Percentiles rank a stretch among this genome's conserved stretches.
Evolutionary conservation across 768 basidiomycete species (phyloP).

Genomic region (Candolleomyces efflorescens): DNA sequence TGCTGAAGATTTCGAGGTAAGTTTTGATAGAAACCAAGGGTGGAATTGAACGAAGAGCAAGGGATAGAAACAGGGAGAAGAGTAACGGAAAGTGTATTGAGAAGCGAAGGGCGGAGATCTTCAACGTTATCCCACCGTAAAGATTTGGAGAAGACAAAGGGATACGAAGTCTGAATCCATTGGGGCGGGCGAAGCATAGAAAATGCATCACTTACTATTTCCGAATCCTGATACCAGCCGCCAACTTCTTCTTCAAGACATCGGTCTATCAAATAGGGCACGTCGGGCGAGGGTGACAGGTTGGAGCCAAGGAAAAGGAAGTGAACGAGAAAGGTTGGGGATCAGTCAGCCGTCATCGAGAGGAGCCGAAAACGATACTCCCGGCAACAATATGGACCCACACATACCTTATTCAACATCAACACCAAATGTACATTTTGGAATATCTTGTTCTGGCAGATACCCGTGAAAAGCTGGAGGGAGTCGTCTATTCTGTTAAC

Average conservation of each 20-base stretch:
- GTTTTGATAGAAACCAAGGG: not conserved
- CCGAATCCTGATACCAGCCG: slow-evolving; percentile 60
- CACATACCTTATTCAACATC: slow-evolving; percentile 70
- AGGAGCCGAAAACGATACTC: not conserved
- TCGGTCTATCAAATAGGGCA: slow-evolving; percentile 45
- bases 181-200: not conserved
- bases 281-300: not conserved
- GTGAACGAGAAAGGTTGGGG: not conserved
- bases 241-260: slow-evolving; percentile 67
- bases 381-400: slow-evolving; percentile 7
- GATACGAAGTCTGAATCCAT: not conserved
- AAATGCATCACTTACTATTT: slow-evolving; percentile 59
- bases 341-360: not conserved
- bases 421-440: slow-evolving; percentile 70
- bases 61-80: not conserved
- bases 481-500: slow-evolving; percentile 83
- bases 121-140: not conserved
- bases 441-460: slow-evolving; percentile 74
- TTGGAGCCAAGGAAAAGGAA: not conserved
- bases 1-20: slow-evolving; percentile 34
- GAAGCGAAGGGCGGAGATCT: not conserved
- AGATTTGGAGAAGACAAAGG: not conserved
- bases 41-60: not conserved
- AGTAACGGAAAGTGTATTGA: slow-evolving; percentile 1
- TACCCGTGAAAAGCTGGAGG: slow-evolving; percentile 67